Evolutionary conservation across 345 rosid genomes (phyloP), one percentile per base, ranked within the genome.

Genomic region (Ailanthus altissimus): DNA sequence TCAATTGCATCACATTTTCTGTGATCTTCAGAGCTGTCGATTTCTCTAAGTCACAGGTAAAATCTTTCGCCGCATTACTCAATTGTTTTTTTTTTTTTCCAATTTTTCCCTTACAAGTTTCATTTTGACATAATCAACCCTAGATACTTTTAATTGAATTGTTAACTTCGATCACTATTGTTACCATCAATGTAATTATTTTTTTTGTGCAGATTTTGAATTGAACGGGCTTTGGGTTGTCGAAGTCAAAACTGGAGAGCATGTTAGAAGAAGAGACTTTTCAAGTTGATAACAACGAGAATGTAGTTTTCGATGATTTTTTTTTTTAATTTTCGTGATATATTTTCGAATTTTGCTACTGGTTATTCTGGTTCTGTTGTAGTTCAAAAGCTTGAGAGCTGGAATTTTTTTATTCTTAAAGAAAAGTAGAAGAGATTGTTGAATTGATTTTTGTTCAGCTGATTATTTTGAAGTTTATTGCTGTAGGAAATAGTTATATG

Each of bases 191-290:
- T 76, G 69, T 77, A 78, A 63, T 43, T 78, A 74, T 18, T 16
- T 62, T 16, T 62, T 20, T 54, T 20, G 26, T 61, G 53, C 56
- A 75, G 76, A 23, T 61, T 77, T 58, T 66, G 16, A n/a, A 61
- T 67, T 63, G 10, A 66, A 72, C n/a, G 38, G 38, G 38, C 38
- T 53, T 53, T 69, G 73, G 46, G 63, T 28, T 46, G 75, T 47
- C 38, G 38, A 32, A 32, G 50, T 38, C 28, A 18, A 70, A 51
- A 70, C 3, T n/a, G n/a, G 79, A 84, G 51, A 84, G 78, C 69
- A 74, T 89, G 62, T 73, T 88, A 43, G 96, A 90, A 47, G 92
- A 90, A 26, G 98, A 89, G 56, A 58, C 79, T 77, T 68, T 84
- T 75, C 90, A 86, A 86, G 76, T 85, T 83, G 89, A 77, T 60